Conservation (phyloP, 2,329 filamentous ascomycete species). For the Kalmusia sp. region DNA sequence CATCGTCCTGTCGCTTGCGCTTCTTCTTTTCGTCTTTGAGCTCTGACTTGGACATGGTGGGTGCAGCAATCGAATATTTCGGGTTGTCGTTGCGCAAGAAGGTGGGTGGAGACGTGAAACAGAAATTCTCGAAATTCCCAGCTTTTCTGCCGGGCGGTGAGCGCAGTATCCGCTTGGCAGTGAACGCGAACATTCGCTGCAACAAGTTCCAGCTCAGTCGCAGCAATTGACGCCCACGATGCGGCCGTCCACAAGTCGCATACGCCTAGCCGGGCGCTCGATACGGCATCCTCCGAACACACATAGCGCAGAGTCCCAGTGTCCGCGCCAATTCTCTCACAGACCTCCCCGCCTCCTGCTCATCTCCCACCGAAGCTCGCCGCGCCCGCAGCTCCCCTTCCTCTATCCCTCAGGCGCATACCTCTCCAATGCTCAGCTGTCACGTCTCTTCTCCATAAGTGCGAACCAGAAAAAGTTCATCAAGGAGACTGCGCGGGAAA, state of each 20-base stretch:
- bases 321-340: constrained; percentile 65
- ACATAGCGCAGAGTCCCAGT: constrained; percentile 22
- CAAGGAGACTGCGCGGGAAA: constrained; percentile 73
- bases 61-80: constrained; percentile 8
- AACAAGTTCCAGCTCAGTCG: constrained; percentile 4
- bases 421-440: constrained; percentile 54
- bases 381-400: constrained; percentile 70
- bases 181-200: constrained; percentile 4
- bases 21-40: constrained; percentile 40
- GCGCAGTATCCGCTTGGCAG: neutral
- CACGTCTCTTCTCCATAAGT: constrained; percentile 74
- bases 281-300: constrained; percentile 25
- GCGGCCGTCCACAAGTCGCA: constrained; percentile 35
- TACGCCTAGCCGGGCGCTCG: constrained; percentile 34
- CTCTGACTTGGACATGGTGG: constrained; percentile 31
- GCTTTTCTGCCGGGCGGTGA: constrained; percentile 27
- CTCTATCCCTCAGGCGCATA: constrained; percentile 62
- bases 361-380: constrained; percentile 46
- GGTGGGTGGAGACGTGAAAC: constrained; percentile 10
- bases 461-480: constrained; percentile 74
- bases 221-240: constrained; percentile 28
- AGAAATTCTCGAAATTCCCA: constrained; percentile 16
- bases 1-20: constrained; percentile 42
- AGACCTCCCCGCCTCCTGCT: constrained; percentile 62
- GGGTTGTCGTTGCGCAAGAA: constrained; percentile 15